Base-by-base conservation (phyloP, 257 asterid species). In the Ligustrum vulgare region DNA sequence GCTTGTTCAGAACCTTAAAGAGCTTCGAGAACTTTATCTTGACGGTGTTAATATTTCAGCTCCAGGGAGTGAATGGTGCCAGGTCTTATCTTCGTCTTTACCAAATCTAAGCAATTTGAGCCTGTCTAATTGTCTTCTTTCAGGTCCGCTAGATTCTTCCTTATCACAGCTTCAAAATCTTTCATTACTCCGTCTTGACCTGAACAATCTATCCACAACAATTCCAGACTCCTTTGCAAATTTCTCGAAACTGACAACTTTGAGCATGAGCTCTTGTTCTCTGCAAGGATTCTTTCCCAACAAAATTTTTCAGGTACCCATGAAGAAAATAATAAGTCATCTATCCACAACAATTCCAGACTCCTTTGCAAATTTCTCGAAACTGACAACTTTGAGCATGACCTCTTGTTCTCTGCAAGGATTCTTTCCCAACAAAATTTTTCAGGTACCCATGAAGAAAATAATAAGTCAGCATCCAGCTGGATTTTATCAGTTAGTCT, bases 1-100 rank as follows among this genome's bases (percentile, higher is more conserved):
- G 31, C 31, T 28, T 28, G 31, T 28, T 28, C 31, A 28, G 31
- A 28, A 28, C 31, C 80, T 86, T 34, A 54, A 51, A 28, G 49
- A 22, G 62, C 85, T 86, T 25, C 63, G 67, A 76, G 81, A 83
- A 69, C 80, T 87, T 33, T 70, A 79, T 78, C 89, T 87, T 37
- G 91, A 87, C 77, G 72, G 79, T 16, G 83, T 75, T 2, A 47
- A 78, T 47, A 70, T 87, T 66, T 75, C 88, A 15, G 47, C 66
- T 25, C 72, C 69, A 1, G 71, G 78, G 67, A 31, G 6, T 25
- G 82, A 69, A 2, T 85, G 91, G 84, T 79, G 82, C 36, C 75
- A 43, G 6, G 66, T 71, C 33, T 20, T 82, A 23, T 83, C 87
- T 41, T 80, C 86, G 2, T 81, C 87, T 16, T 78, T 80, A 13